Conservation (phyloP, 2,329 filamentous ascomycete species). For the Penicillium sp. region DNA sequence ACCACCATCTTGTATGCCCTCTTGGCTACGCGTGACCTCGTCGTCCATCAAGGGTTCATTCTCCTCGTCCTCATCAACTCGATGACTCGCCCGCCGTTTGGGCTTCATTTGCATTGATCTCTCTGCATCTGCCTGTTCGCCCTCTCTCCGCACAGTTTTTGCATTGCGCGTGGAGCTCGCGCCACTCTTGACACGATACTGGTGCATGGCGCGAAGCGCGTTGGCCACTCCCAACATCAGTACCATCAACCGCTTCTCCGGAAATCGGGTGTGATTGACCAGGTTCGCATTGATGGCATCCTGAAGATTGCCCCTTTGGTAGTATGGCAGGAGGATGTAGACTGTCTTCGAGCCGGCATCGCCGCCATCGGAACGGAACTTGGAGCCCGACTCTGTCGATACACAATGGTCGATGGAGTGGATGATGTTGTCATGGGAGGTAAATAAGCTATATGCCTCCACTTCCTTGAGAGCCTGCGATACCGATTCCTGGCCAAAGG, state of each 20-base stretch:
- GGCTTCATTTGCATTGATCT: slow-evolving; percentile 35
- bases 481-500: slow-evolving; percentile 94
- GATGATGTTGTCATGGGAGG: slow-evolving; percentile 77
- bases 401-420: slow-evolving; percentile 77
- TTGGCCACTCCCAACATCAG: slow-evolving; percentile 88
- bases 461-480: slow-evolving; percentile 93
- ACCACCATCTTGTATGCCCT: slow-evolving; percentile 62
- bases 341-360: slow-evolving; percentile 75
- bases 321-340: slow-evolving; percentile 94
- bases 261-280: slow-evolving; percentile 87
- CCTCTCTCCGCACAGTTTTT: slow-evolving; percentile 51
- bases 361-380: slow-evolving; percentile 52
- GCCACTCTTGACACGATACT: slow-evolving; percentile 63
- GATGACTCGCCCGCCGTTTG: slow-evolving; percentile 42
- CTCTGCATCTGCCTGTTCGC: slow-evolving; percentile 49
- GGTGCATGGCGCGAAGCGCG: slow-evolving; percentile 84
- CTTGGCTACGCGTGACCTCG: slow-evolving; percentile 62
- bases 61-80: slow-evolving; percentile 63
- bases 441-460: slow-evolving; percentile 89
- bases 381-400: slow-evolving; percentile 60
- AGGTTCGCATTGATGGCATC: slow-evolving; percentile 98
- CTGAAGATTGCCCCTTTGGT: slow-evolving; percentile 88
- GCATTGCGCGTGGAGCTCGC: slow-evolving; percentile 51
- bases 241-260: slow-evolving; percentile 79
- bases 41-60: slow-evolving; percentile 77